These are phyloP conservation scores for Kernera saxatilis DNA, from an alignment of 345 rosid species.

Conservation along the genomic window DNA sequence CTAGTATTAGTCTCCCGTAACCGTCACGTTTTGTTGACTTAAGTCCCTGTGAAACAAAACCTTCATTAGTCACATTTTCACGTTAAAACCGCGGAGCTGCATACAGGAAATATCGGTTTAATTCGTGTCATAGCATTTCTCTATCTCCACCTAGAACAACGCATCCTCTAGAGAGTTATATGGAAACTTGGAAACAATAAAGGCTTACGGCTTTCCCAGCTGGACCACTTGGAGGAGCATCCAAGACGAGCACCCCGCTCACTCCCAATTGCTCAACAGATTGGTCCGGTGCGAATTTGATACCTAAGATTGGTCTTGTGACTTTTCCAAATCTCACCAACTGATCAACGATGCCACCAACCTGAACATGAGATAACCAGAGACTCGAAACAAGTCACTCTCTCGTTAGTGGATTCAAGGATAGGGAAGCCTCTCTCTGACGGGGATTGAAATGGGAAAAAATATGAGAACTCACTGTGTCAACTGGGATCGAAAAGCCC, in stretches of 20 bases:
- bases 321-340: conserved; percentile 85
- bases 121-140: neutral
- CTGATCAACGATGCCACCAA: conserved; percentile 86
- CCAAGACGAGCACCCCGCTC: conserved; percentile 95
- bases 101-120: neutral
- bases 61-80: neutral
- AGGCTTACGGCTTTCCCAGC: conserved; percentile 90
- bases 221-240: conserved; percentile 89
- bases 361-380: conserved; percentile 41
- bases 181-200: neutral
- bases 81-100: neutral
- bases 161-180: neutral
- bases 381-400: neutral
- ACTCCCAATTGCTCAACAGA: conserved; percentile 94
- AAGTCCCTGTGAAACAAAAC: conserved; percentile 56
- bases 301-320: conserved; percentile 89
- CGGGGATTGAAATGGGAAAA: neutral
- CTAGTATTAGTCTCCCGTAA: conserved; percentile 84
- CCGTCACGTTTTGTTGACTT: conserved; percentile 76
- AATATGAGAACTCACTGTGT: conserved; percentile 59
- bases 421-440: neutral
- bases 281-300: conserved; percentile 96
- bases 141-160: neutral
- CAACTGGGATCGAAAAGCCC: conserved; percentile 96
- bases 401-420: neutral